Evolutionary conservation across 495 filamentous ascomycete genomes (phyloP).

Genomic region (Xylaria sp.): DNA sequence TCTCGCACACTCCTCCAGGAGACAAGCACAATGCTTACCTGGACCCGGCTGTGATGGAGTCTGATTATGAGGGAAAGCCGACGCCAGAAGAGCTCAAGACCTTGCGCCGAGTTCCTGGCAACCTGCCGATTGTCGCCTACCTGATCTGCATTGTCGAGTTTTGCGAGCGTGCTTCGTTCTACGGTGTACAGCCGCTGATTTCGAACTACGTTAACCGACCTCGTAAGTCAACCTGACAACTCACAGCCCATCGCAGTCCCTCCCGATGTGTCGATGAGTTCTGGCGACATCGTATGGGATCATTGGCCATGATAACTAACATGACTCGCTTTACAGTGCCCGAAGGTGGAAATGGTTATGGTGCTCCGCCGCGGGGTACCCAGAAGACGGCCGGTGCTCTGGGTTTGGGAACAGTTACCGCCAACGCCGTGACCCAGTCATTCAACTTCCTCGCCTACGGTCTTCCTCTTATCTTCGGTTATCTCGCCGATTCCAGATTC

Average conservation of each 20-base stretch:
- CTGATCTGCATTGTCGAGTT: conserved; percentile 66
- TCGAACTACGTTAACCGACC: conserved; percentile 66
- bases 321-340: conserved; percentile 42
- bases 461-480: conserved; percentile 63
- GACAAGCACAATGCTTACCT: conserved; percentile 38
- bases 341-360: conserved; percentile 66
- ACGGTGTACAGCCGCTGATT: conserved; percentile 62
- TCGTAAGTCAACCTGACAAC: conserved; percentile 19
- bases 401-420: conserved; percentile 64
- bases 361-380: conserved; percentile 60
- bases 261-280: neutral
- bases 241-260: no score
- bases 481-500: conserved; percentile 63
- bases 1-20: conserved; percentile 32
- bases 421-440: conserved; percentile 65
- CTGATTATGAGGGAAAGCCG: conserved; percentile 56
- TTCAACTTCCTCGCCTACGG: conserved; percentile 68
- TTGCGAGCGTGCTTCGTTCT: conserved; percentile 67
- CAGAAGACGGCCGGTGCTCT: conserved; percentile 66
- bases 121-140: conserved; percentile 59
- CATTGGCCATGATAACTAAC: neutral
- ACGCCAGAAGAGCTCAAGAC: conserved; percentile 63
- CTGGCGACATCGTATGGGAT: neutral
- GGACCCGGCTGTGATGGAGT: conserved; percentile 45
- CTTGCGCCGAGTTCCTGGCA: conserved; percentile 64